These are phyloP conservation scores for Chrysophaeum taylorii DNA, from an alignment of 352 stramenopile genomes.

Conservation along the genomic window DNA sequence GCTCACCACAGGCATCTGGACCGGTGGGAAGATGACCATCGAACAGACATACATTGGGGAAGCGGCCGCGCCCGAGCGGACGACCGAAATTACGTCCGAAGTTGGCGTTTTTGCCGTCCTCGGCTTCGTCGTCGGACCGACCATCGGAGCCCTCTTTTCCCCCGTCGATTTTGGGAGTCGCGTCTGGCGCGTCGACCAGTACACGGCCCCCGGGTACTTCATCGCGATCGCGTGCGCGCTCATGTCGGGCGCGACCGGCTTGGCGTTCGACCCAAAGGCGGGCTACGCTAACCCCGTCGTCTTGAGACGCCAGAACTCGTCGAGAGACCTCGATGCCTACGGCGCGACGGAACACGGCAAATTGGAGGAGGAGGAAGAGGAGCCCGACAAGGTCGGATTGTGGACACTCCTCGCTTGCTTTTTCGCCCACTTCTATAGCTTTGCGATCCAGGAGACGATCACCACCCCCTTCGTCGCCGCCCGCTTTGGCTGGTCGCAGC, in stretches of 20 bases:
- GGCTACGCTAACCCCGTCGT: background rate
- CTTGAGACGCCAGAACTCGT: too few species aligned
- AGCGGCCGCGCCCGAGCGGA: conserved; percentile 15
- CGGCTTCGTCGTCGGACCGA: conserved; percentile 29
- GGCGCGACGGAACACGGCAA: conserved; percentile 26
- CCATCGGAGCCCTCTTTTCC: conserved; percentile 33
- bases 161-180: conserved; percentile 29
- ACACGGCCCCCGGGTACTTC: conserved; percentile 35
- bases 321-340: background rate
- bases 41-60: conserved; percentile 31
- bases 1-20: conserved; percentile 26
- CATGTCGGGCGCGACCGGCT: conserved; percentile 30
- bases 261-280: conserved; percentile 21
- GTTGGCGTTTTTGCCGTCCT: conserved; percentile 34
- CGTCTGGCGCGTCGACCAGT: conserved; percentile 25
- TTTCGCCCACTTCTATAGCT: conserved; percentile 37
- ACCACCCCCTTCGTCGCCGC: conserved; percentile 29
- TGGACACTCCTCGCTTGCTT: conserved; percentile 31
- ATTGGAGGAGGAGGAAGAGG: conserved; percentile 15
- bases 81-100: conserved; percentile 31
- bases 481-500: conserved; percentile 28
- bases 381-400: conserved; percentile 31
- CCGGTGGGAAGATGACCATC: conserved; percentile 32
- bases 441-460: conserved; percentile 39
- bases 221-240: conserved; percentile 22